Percentiles rank a stretch among this genome's conserved stretches.
These are phyloP conservation scores for Saccharomyces hybrid DNA, from an alignment of 1,139 yeast species.

Conservation along the genomic window DNA sequence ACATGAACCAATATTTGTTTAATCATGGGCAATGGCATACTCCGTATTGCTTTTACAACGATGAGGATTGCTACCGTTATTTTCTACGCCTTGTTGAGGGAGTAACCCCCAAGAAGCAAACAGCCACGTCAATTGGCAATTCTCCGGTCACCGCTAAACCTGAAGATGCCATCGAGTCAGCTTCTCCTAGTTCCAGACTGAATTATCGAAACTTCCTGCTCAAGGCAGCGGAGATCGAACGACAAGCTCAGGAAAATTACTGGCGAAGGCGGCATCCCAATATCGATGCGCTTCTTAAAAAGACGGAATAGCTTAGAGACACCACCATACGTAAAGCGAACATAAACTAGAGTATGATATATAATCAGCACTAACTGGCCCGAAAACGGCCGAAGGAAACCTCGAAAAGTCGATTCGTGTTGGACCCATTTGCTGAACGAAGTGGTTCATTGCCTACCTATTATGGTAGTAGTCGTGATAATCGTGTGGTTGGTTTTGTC, in stretches of 20 bases:
- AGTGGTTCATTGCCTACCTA: neutral
- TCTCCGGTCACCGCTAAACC: neutral
- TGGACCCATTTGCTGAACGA: neutral
- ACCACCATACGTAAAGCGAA: neutral
- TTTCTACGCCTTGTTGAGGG: neutral
- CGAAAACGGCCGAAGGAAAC: neutral
- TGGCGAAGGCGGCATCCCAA: neutral
- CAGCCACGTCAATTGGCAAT: neutral
- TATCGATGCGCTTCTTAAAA: neutral
- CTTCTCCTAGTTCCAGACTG: neutral
- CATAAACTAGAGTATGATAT: neutral
- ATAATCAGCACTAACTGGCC: neutral
- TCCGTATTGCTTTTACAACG: neutral
- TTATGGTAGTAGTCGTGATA: neutral
- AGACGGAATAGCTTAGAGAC: neutral
- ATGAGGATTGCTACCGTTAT: neutral
- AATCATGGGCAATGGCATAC: neutral
- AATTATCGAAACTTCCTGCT: neutral
- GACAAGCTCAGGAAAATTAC: neutral
- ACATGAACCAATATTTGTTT: neutral
- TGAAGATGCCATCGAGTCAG: neutral
- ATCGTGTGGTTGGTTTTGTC: neutral
- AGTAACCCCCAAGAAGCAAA: neutral
- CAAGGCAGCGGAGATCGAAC: neutral
- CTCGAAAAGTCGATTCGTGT: neutral